Percentiles rank a stretch among this genome's conserved stretches.
phyloP scores from a whole-genome alignment of 139 green algal species.

The Chlamydomonas applanata region DNA sequence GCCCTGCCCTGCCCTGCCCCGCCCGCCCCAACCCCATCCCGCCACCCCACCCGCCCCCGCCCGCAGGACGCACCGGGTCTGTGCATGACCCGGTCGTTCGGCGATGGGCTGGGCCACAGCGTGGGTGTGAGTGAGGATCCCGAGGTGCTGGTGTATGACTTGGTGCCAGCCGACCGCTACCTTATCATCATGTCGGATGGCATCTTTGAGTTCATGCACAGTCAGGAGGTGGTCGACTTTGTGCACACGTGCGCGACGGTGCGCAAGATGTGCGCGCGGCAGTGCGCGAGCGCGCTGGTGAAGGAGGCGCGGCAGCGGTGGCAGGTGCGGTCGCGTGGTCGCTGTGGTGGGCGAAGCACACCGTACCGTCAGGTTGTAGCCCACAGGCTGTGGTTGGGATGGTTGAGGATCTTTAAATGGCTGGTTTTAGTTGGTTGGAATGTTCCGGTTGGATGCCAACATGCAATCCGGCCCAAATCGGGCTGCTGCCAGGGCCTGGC shows the following conservation, averaged over 20 bases:
- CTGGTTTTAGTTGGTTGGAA: no score
- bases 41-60: background rate
- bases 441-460: no score
- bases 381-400: no score
- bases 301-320: no score
- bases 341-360: no score
- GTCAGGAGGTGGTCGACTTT: constrained; percentile 47
- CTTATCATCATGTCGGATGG: constrained; percentile 58
- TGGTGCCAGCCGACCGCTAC: constrained; percentile 52
- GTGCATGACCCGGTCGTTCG: constrained; percentile 62
- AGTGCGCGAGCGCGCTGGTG: background rate
- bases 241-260: constrained; percentile 34
- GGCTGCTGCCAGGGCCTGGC: no score
- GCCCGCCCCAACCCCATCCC: no score
- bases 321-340: no score
- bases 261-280: background rate
- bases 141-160: constrained; percentile 29
- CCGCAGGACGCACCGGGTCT: constrained; percentile 22
- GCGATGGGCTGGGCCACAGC: constrained; percentile 44
- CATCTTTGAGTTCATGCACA: constrained; percentile 59
- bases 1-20: no score
- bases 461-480: no score
- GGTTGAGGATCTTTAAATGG: no score
- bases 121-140: constrained; percentile 52
- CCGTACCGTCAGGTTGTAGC: no score